These are phyloP conservation scores for Sporobolus alterniflorus DNA, from an alignment of 202 grass and related monocot species.

Conservation along the genomic window DNA sequence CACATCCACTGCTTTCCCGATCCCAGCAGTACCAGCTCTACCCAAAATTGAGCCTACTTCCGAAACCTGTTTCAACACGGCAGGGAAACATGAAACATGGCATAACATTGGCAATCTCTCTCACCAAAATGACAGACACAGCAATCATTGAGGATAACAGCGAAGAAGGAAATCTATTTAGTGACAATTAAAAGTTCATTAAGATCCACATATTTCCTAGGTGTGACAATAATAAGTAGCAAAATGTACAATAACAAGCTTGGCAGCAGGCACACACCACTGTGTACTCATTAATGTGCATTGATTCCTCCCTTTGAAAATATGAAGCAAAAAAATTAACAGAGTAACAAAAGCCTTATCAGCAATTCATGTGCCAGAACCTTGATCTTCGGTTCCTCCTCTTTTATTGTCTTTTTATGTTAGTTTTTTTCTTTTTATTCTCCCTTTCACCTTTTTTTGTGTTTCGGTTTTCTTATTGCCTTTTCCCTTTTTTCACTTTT, in stretches of 20 bases:
- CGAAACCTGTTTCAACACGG: slow-evolving; percentile 70
- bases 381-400: too few relatives aligned
- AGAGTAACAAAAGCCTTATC: too few relatives aligned
- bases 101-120: not conserved
- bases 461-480: too few relatives aligned
- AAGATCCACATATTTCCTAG: slow-evolving; percentile 1
- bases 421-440: too few relatives aligned
- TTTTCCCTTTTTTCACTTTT: too few relatives aligned
- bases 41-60: slow-evolving; percentile 88
- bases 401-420: too few relatives aligned
- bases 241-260: slow-evolving; percentile 19
- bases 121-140: slow-evolving; percentile 4
- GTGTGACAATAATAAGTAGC: not conserved
- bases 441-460: too few relatives aligned
- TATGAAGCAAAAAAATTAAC: slow-evolving; percentile 1
- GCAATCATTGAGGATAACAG: slow-evolving; percentile 11
- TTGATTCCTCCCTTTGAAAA: slow-evolving; percentile 15
- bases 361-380: too few relatives aligned
- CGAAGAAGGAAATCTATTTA: not conserved
- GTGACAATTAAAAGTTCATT: slow-evolving; percentile 3
- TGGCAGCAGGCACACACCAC: not conserved
- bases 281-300: not conserved
- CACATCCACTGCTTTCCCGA: slow-evolving; percentile 95
- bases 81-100: slow-evolving; percentile 31
- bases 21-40: slow-evolving; percentile 68